phyloP scores from a whole-genome alignment of 2,329 filamentous ascomycete genomes.

The Cordyceps cicadae region DNA sequence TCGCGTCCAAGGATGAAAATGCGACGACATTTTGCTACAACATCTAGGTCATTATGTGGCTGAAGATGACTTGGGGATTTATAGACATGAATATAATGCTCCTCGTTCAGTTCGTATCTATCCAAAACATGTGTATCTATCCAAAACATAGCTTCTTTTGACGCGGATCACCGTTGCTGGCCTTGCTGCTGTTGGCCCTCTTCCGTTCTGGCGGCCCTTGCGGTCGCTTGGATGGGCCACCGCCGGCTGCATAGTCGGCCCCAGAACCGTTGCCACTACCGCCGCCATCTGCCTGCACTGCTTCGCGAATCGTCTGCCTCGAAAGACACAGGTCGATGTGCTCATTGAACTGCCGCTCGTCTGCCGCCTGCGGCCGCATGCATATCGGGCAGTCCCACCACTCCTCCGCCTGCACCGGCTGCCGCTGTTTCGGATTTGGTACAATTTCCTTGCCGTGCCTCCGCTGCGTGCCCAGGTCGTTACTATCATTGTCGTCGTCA shows the following conservation, averaged over 20 bases:
- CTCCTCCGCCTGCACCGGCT: conserved; percentile 32
- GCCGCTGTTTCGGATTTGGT: conserved; percentile 33
- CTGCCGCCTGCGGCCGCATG: conserved; percentile 60
- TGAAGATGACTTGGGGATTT: neutral
- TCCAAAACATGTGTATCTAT: conserved; percentile 37
- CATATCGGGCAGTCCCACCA: conserved; percentile 89
- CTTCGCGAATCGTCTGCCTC: conserved; percentile 74
- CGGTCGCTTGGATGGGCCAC: neutral
- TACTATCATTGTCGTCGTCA: conserved; percentile 27
- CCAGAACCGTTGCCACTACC: neutral
- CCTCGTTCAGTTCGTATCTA: conserved; percentile 15
- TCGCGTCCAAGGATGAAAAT: too few species aligned
- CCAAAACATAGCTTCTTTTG: conserved; percentile 48
- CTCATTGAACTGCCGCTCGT: conserved; percentile 74
- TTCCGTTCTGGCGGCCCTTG: conserved; percentile 27
- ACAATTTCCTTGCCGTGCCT: conserved; percentile 44
- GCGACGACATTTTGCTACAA: too few species aligned
- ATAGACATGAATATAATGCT: neutral
- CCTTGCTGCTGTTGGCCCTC: conserved; percentile 22
- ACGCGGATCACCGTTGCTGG: conserved; percentile 30
- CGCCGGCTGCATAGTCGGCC: neutral
- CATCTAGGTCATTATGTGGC: neutral
- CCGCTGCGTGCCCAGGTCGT: conserved; percentile 36
- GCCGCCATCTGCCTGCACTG: conserved; percentile 49
- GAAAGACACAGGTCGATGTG: conserved; percentile 93